Evolutionary conservation across 306 rosid species (phyloP), one percentile per base, ranked within the genome.

Genomic region (Dalbergia cochinchinensis): DNA sequence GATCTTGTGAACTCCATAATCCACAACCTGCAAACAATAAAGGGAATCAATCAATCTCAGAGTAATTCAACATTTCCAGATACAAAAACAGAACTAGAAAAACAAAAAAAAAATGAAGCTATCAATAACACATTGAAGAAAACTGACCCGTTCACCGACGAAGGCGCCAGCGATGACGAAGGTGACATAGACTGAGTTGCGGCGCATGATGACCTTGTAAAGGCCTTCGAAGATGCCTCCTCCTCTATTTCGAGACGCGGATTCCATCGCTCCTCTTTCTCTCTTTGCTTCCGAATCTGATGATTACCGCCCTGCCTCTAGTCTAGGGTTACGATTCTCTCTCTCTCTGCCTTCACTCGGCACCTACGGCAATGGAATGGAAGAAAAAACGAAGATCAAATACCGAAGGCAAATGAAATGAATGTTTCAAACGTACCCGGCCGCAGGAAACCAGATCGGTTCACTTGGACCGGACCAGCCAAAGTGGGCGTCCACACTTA

Each of bases 161-260:
- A 93, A 96, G 53, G 99, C 94, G n/a, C 97, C 99, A 8, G 94
- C 97, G 83, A 96, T 89, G 78, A 96, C 78, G 69, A 95, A 91
- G 72, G 94, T 90, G 51, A 90, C 92, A 19, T 93, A 89, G 63
- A 90, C 88, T 63, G 96, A 95, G 87, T 91, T 96, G 33, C 99
- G 98, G 71, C 99, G 98, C 98, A 88, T 90, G 45, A 91, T 13
- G n/a, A 93, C 94, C 73, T 86, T 92, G 87, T 85, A 95, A 11
- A 95, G 70, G 35, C 94, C 91, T 86, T 95, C 99, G 44, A 90
- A 58, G 78, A 88, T 69, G 67, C 98, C 98, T 55, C 98, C 96
- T 7, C 94, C 83, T 48, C 80, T 85, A 82, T 87, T 91, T 76
- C 92, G 73, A 37, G 89, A 82, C 0, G 87, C 84, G 18, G 96